Conservation (phyloP, 2,329 filamentous ascomycete species). For the Trichophyton rubrum region DNA sequence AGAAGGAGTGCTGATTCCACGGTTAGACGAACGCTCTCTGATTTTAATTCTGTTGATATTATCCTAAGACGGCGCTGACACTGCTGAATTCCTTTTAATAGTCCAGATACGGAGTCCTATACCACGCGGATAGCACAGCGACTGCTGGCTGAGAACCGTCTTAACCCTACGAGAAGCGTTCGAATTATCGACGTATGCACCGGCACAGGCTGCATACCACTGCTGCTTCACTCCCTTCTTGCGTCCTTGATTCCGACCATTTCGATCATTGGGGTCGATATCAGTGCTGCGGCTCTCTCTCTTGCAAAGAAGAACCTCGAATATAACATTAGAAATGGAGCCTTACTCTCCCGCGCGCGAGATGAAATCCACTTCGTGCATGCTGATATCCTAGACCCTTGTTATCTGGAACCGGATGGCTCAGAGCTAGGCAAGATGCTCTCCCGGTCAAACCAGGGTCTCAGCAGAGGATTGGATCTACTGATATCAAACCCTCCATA, state of each 20-base stretch:
- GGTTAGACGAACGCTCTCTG: slow-evolving; percentile 27
- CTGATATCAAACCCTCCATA: slow-evolving; percentile 87
- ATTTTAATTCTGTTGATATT: neutral
- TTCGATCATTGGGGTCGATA: slow-evolving; percentile 57
- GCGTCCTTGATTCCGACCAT: slow-evolving; percentile 30
- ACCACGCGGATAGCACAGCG: slow-evolving; percentile 43
- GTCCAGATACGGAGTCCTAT: slow-evolving; percentile 60
- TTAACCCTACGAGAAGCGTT: slow-evolving; percentile 27
- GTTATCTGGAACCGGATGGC: neutral
- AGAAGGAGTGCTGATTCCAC: slow-evolving; percentile 72
- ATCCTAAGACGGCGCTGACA: neutral
- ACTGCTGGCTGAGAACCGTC: slow-evolving; percentile 20
- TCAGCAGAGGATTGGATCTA: slow-evolving; percentile 36
- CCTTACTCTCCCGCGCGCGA: slow-evolving; percentile 18
- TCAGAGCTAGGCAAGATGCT: neutral
- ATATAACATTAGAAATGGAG: slow-evolving; percentile 34
- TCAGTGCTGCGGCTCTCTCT: slow-evolving; percentile 51
- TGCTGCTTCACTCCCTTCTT: slow-evolving; percentile 58
- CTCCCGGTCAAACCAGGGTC: neutral
- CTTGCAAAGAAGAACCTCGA: slow-evolving; percentile 54
- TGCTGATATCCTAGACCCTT: slow-evolving; percentile 31
- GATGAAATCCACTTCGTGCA: slow-evolving; percentile 35
- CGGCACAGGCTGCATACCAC: slow-evolving; percentile 78
- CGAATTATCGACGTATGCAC: slow-evolving; percentile 76
- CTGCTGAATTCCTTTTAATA: slow-evolving; percentile 14